phyloP scores from a whole-genome alignment of 139 green algal species.

The Micromonas pusilla region DNA sequence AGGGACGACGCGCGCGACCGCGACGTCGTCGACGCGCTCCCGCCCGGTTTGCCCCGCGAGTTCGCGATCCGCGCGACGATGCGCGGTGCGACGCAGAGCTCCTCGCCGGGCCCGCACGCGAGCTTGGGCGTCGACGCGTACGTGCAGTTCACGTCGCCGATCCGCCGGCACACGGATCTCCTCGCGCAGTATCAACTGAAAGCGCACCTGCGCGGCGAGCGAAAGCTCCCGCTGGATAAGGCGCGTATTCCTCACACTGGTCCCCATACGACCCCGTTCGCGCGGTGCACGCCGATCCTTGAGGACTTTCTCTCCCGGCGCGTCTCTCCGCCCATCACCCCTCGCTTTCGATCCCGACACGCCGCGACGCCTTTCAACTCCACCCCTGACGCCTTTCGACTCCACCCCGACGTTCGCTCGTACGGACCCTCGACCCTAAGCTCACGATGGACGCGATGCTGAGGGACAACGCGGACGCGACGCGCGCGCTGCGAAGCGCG shows the following conservation, averaged over 20 bases:
- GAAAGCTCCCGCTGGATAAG: too few relatives aligned
- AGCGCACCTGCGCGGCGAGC: slow-evolving; percentile 23
- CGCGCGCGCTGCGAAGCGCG: background rate
- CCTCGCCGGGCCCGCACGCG: slow-evolving; percentile 35
- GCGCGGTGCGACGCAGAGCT: background rate
- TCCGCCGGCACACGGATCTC: slow-evolving; percentile 45
- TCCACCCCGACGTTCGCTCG: too few relatives aligned
- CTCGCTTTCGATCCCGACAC: too few relatives aligned
- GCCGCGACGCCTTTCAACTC: too few relatives aligned
- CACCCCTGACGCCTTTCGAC: too few relatives aligned
- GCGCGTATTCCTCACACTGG: too few relatives aligned
- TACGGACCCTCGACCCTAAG: too few relatives aligned
- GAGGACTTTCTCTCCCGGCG: too few relatives aligned
- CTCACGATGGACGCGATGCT: too few relatives aligned
- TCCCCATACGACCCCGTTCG: too few relatives aligned
- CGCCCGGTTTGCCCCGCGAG: slow-evolving; percentile 2
- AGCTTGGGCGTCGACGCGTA: slow-evolving; percentile 40
- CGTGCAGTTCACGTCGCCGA: slow-evolving; percentile 46
- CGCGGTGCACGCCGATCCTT: too few relatives aligned
- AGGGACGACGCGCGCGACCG: slow-evolving; percentile 8
- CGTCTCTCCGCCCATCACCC: too few relatives aligned
- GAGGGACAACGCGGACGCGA: background rate
- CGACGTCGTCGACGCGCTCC: background rate
- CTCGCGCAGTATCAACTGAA: slow-evolving; percentile 48
- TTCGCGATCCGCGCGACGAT: slow-evolving; percentile 30